Evolutionary conservation across 441 rosid species (phyloP).

Genomic region (Macaranga tanarius): DNA sequence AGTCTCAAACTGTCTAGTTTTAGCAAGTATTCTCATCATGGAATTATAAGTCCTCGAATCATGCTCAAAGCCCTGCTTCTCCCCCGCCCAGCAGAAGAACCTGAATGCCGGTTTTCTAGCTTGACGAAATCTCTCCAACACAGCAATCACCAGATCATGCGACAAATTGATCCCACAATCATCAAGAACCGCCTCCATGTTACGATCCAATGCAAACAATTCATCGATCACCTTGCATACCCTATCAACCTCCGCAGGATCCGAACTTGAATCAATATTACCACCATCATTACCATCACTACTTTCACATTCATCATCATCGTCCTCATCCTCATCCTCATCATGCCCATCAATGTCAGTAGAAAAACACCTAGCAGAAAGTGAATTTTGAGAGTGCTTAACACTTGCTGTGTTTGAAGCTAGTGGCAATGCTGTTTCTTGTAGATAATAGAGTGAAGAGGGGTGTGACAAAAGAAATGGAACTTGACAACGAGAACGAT

Average conservation of each 20-base stretch:
- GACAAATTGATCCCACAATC: slow-evolving; percentile 55
- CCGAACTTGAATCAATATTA: slow-evolving; percentile 26
- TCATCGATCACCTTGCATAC: slow-evolving; percentile 85
- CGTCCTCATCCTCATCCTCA: slow-evolving; percentile 1
- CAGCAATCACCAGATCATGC: slow-evolving; percentile 55
- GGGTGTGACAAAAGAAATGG: slow-evolving; percentile 60
- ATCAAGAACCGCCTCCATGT: slow-evolving; percentile 88
- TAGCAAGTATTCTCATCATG: slow-evolving; percentile 74
- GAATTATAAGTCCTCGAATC: slow-evolving; percentile 71
- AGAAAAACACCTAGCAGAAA: slow-evolving; percentile 36
- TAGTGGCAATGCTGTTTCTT: slow-evolving; percentile 42
- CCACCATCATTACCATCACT: slow-evolving; percentile 9
- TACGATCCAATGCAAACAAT: slow-evolving; percentile 71
- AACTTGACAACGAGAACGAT: slow-evolving; percentile 53
- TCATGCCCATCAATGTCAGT: slow-evolving; percentile 27
- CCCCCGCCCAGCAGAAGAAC: slow-evolving; percentile 83
- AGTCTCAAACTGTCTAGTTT: slow-evolving; percentile 78
- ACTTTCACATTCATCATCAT: not conserved
- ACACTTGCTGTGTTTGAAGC: not conserved
- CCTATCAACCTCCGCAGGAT: slow-evolving; percentile 55
- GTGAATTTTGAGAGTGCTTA: not conserved
- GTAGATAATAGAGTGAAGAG: slow-evolving; percentile 52
- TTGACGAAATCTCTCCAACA: slow-evolving; percentile 59
- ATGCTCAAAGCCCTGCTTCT: slow-evolving; percentile 52
- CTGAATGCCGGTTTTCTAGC: slow-evolving; percentile 83